phyloP scores from a whole-genome alignment of 768 basidiomycete genomes.

The Trametes cingulata region DNA sequence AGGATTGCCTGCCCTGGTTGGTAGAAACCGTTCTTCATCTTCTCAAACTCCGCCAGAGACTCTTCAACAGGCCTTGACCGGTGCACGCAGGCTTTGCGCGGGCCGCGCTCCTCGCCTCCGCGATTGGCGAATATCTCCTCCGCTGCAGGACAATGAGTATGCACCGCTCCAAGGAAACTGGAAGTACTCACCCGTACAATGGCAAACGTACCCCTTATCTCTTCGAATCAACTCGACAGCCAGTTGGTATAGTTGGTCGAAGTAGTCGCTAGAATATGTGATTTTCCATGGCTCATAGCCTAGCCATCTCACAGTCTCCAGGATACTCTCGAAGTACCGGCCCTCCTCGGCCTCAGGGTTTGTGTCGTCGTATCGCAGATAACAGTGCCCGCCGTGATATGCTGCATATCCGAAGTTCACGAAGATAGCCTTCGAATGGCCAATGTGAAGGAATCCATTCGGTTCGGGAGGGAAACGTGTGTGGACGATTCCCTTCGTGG shows the following conservation, averaged over 20 bases:
- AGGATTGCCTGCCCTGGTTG: constrained; percentile 89
- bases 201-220: constrained; percentile 93
- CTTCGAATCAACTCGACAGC: constrained; percentile 87
- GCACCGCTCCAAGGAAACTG: background rate
- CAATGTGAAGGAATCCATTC: constrained; percentile 93
- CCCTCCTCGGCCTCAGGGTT: constrained; percentile 99
- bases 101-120: constrained; percentile 78
- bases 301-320: constrained; percentile 95
- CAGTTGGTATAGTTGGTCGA: constrained; percentile 80
- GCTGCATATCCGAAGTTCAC: constrained; percentile 99
- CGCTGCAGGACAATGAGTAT: constrained; percentile 46
- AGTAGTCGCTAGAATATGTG: constrained; percentile 98
- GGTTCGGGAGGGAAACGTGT: constrained; percentile 99
- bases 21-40: constrained; percentile 90
- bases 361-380: constrained; percentile 96
- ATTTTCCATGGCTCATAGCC: constrained; percentile 99
- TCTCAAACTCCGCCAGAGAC: constrained; percentile 84
- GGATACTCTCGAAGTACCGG: constrained; percentile 92
- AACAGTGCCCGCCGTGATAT: constrained; percentile 88
- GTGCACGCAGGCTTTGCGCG: constrained; percentile 84
- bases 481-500: constrained; percentile 81
- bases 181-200: constrained; percentile 81
- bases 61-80: constrained; percentile 84
- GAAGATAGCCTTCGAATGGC: constrained; percentile 98
- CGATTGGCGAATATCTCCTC: constrained; percentile 90